Evolutionary conservation across 139 green algal species (phyloP), one percentile per base, ranked within the genome.

Genomic region (Microglena sp.): DNA sequence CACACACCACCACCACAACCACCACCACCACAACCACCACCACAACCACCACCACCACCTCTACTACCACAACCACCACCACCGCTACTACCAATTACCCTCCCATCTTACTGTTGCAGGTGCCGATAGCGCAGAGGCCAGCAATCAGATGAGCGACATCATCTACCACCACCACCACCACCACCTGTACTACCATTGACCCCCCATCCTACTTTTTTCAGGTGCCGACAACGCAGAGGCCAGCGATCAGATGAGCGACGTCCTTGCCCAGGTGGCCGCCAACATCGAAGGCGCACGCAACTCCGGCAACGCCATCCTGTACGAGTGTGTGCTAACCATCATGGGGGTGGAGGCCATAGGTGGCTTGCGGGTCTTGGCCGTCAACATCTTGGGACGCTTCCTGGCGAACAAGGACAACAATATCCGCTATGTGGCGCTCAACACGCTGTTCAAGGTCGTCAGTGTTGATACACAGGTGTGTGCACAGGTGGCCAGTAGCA

Each of bases 361-460:
- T 32, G 91, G 92, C 15, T 84, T 99, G 69, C 84, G 93, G 8
- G 88, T 96, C 45, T 83, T 99, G 60, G 94, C 92, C 22, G 85
- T 99, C 68, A 98, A 98, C 79, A 96, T 96, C 46, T 77, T 99
- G 66, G 94, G 92, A 56, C 73, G 88, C 43, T 98, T 97, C 74
- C 77, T 96, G 54, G 74, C 73, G 28, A 91, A 93, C 67, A 58
- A 66, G 22, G 89, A 95, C 76, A 94, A 95, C 84, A 95, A 95
- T 82, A 95, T 94, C 28, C 83, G 90, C 50, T 99, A 99, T 74
- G 94, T 99, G 63, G 93, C 94, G 30, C 84, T 99, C 27, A 93
- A 96, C 77, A 95, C 86, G 28, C 82, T 99, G 58, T 77, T 86
- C 0, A 87, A 91, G 64, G 88, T 62, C 71, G 34, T 57, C 59